Percentiles rank a stretch among this genome's conserved stretches.
These are phyloP conservation scores for Staphylotrichum tortipilum DNA, from an alignment of 495 filamentous ascomycete species.

Conservation along the genomic window DNA sequence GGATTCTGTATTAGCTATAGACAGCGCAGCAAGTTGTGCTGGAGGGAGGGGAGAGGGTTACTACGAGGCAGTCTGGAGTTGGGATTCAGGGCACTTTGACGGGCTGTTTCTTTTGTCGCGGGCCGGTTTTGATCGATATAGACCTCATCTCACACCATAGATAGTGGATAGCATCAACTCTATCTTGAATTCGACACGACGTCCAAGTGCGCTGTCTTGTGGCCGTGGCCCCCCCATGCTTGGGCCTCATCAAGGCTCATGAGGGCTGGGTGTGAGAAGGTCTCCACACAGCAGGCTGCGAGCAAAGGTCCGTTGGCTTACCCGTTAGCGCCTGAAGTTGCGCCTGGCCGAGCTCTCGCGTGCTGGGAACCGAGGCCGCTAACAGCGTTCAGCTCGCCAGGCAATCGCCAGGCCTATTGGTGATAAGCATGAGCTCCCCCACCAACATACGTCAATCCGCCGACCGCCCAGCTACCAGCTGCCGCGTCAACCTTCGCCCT, in stretches of 20 bases:
- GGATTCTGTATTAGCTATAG: constrained; percentile 7
- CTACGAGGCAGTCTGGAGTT: constrained; percentile 6
- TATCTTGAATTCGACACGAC: not conserved
- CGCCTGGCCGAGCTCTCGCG: too few relatives aligned
- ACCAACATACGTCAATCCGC: constrained; percentile 15
- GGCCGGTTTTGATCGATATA: constrained; percentile 3
- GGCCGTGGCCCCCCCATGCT: too few relatives aligned
- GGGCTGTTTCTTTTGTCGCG: not conserved
- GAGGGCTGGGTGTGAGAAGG: too few relatives aligned
- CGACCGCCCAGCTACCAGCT: not conserved
- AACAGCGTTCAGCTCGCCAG: too few relatives aligned
- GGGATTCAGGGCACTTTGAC: not conserved
- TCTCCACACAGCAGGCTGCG: too few relatives aligned
- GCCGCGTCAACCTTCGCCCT: too few relatives aligned
- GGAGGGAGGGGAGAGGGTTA: too few relatives aligned
- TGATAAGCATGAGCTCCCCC: constrained; percentile 1
- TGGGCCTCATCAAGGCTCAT: too few relatives aligned
- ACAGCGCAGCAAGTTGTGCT: not conserved
- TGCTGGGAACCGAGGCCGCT: too few relatives aligned
- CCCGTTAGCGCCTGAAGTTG: too few relatives aligned
- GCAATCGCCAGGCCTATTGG: not conserved
- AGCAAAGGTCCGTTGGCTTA: too few relatives aligned
- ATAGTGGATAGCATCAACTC: constrained; percentile 7
- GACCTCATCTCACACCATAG: constrained; percentile 13
- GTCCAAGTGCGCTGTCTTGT: too few relatives aligned